Evolutionary conservation across 163 green algal genomes (phyloP), one percentile per base, ranked within the genome.

Genomic region (Scenedesmus sp.): DNA sequence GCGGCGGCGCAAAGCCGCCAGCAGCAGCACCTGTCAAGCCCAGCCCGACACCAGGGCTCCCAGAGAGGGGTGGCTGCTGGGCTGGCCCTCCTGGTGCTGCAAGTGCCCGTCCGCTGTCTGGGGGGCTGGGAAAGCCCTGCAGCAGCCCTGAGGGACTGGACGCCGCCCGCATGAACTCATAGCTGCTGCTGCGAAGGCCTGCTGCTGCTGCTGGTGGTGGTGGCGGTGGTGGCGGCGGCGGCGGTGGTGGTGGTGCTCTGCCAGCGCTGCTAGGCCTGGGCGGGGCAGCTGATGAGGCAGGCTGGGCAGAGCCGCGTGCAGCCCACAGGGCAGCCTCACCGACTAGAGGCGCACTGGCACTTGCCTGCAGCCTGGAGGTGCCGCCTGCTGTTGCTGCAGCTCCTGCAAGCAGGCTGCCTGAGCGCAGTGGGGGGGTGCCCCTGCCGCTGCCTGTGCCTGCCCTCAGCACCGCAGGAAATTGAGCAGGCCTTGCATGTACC

Each of bases 351-450:
- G 82, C 82, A 56, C 51, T 87, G 53, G 82, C 82, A 42, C 82
- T 78, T 37, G 51, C 82, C 35, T 76, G 51, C 82, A 87, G 51
- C 53, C 24, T 43, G 9, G 49, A 35, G 16, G 16, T 46, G 85
- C 22, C 49, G 20, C 26, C 51, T 88, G 51, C 81, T 87, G 51
- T 46, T 87, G 51, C 83, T 81, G 59, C 59, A 68, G 56, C 83
- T 89, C 37, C 83, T 88, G 83, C 83, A 46, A 40, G 37, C 7
- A 30, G 80, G 30, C 81, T 73, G 81, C n/a, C 35, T 30, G 10
- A 33, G 37, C 3, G 35, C 37, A 37, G 37, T 35, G 73, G 73
- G 37, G 73, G 73, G 12, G 37, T 49, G 40, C 37, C 73, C 35
- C 20, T 49, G 73, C 37, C 73, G 13, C 20, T 49, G 73, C 73